Evolutionary conservation across 2,329 filamentous ascomycete genomes (phyloP).

Genomic region (Apiospora arundinis): DNA sequence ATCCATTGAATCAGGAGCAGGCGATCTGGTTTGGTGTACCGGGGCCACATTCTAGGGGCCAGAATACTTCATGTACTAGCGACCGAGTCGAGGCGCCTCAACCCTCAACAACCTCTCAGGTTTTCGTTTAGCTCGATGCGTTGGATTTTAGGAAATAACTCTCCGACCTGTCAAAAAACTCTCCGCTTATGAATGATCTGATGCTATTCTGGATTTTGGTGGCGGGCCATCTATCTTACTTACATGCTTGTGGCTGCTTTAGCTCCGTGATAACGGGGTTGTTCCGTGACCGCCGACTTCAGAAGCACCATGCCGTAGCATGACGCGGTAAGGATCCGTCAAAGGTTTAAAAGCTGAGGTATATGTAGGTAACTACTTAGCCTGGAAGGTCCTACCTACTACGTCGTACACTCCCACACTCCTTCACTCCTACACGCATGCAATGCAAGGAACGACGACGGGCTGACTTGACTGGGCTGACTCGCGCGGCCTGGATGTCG

Average conservation of each 20-base stretch:
- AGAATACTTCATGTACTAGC: background rate
- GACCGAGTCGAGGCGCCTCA: background rate
- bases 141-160: background rate
- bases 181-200: background rate
- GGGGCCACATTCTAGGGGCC: background rate
- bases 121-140: background rate
- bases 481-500: background rate
- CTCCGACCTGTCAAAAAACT: background rate
- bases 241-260: conserved; percentile 6
- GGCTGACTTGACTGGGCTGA: conserved; percentile 2
- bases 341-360: background rate
- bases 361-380: background rate
- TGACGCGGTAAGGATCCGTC: background rate
- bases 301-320: background rate
- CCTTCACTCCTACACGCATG: background rate
- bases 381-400: background rate
- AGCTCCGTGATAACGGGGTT: background rate
- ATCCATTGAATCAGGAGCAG: background rate
- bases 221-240: background rate
- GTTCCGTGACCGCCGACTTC: background rate
- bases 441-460: conserved; percentile 16
- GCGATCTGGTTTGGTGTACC: background rate
- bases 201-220: background rate
- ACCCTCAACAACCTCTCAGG: background rate
- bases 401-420: background rate